Base-by-base conservation (phyloP, 805 yeast species). In the Myxozyma mucilagina region DNA sequence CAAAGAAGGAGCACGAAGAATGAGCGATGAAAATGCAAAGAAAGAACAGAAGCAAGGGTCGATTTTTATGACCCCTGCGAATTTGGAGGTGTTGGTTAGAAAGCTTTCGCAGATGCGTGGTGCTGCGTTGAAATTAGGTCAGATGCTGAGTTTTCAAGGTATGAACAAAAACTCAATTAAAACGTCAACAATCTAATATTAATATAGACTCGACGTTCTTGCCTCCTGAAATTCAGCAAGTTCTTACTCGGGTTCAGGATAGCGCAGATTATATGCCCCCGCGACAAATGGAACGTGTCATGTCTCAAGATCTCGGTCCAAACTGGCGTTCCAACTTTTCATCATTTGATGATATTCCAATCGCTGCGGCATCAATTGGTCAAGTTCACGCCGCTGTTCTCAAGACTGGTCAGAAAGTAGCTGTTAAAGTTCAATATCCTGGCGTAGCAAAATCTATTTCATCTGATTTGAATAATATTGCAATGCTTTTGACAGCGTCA, bases 61-160 rank as follows among this genome's bases (percentile, higher is more conserved):
- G 34, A 72, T 90, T 47, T 78, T 96, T 1, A 78, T 94, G 68
- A 86, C 89, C 3, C 92, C 96, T 6, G 82, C 83, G 16, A 94
- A 93, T 73, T 85, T 94, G 47, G 97, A 93, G 69, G 75, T 96
- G 56, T 84, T 94, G 78, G 96, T 96, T 11, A 85, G 84, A 68
- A 91, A 90, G 73, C 84, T 94, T 68, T 84, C 94, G 54, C 85
- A 89, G 71, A 94, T 94, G 99, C 82, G 99, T 71, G 99, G 99
- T n/a, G 99, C 98, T 1, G 99, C 99, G 2, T 79, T 94, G 71
- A 94, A 94, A 71, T 82, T 94, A 58, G 99, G 99, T n/a, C 99
- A 94, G 75, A 84, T 94, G 87, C 77, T 94, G 74, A 90, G 97
- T 1, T 93, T 94, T 74, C 99, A 94, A 75, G 68, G 66, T 62